Evolutionary conservation across 2,329 filamentous ascomycete genomes (phyloP).

Genomic region (Elsinoe necatrix): DNA sequence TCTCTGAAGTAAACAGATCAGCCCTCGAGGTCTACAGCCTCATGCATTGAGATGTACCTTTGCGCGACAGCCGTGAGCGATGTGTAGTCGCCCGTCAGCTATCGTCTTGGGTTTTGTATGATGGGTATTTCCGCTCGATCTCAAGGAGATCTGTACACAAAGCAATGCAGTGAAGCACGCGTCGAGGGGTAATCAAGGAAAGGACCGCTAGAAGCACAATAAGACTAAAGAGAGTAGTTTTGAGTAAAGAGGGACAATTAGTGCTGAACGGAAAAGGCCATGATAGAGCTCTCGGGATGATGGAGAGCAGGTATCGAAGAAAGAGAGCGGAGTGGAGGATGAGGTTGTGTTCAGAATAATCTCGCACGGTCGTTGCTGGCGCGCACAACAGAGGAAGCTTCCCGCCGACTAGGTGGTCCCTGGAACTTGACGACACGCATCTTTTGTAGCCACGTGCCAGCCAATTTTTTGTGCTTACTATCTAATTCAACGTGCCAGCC

Average conservation of each 20-base stretch:
- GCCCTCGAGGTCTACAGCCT: neutral
- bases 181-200: slow-evolving; percentile 6
- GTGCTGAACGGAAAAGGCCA: neutral
- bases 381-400: no score
- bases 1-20: neutral
- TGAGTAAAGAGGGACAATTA: slow-evolving; percentile 11
- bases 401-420: neutral
- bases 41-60: neutral
- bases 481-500: neutral
- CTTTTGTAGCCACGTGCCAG: neutral
- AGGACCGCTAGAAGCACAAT: slow-evolving; percentile 2
- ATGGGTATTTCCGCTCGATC: neutral
- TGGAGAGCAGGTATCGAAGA: neutral
- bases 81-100: slow-evolving; percentile 16
- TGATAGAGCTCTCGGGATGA: slow-evolving; percentile 9
- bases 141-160: neutral
- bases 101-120: slow-evolving; percentile 10
- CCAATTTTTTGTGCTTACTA: neutral
- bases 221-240: slow-evolving; percentile 8
- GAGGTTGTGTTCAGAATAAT: neutral
- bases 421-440: neutral
- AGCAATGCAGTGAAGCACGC: slow-evolving; percentile 14
- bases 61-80: slow-evolving; percentile 18
- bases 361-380: neutral
- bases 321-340: neutral